Conservation (phyloP, 169 alveolate species). For the Plasmodium berghei region DNA sequence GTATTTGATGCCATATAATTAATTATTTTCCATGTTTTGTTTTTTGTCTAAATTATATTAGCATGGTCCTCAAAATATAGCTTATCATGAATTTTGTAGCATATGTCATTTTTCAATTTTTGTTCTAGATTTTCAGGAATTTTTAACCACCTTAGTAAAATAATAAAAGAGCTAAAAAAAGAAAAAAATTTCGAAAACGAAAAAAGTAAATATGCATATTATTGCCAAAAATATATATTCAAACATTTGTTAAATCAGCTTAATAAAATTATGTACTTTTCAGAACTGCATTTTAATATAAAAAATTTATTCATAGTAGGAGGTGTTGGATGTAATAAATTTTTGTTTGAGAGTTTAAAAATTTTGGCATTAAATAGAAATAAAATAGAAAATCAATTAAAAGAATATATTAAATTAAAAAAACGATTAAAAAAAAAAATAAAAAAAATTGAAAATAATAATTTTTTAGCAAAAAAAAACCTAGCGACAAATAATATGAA, state of each 20-base stretch:
- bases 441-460: conserved; percentile 36
- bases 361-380: conserved; percentile 19
- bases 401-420: conserved; percentile 48
- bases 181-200: conserved; percentile 60
- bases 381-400: conserved; percentile 26
- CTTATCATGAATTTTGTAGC: too few relatives aligned
- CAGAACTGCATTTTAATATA: conserved; percentile 68
- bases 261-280: conserved; percentile 66
- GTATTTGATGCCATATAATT: background rate
- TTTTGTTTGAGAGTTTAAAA: conserved; percentile 38
- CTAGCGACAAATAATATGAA: background rate
- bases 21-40: background rate
- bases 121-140: conserved; percentile 49
- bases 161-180: conserved; percentile 24
- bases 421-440: conserved; percentile 59
- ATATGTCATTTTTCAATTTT: conserved; percentile 3
- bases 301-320: conserved; percentile 66
- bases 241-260: conserved; percentile 46
- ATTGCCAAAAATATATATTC: conserved; percentile 47
- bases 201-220: conserved; percentile 67
- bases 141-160: conserved; percentile 54
- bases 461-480: background rate
- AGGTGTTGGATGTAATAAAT: conserved; percentile 67
- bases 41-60: background rate
- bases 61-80: background rate